Evolutionary conservation across 345 rosid genomes (phyloP), one percentile per base, ranked within the genome.

Genomic region (Limnanthes douglasii): DNA sequence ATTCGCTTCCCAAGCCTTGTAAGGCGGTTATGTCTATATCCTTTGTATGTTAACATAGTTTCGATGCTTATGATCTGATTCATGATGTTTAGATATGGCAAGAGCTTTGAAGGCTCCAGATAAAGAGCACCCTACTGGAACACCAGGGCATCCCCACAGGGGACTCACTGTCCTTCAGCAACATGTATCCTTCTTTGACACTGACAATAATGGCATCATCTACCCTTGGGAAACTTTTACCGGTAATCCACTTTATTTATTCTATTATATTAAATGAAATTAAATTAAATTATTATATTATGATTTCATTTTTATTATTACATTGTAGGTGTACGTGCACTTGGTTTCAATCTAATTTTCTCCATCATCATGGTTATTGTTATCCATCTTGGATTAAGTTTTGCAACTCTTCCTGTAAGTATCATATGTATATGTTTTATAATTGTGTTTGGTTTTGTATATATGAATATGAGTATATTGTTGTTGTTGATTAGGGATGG

Each of bases 141-240:
- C 93, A 30, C 57, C 60, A 4, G 80, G 70, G 3, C 82, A 69
- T 27, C 34, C 30, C 17, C 62, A 72, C 56, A 6, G 51, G 22
- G 60, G 72, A 18, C 21, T 75, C 35, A 73, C 68, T 41, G 95
- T 86, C 11, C 85, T 82, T 59, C 95, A 86, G 54, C 93, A 82
- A 47, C 95, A 86, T 55, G 93, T 52, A 1, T 72, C 85, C 61
- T 90, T 80, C 53, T 90, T 84, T 2, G 98, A 90, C 50, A 61
- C 41, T 18, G 84, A 84, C 16, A 64, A 56, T 27, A 65, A 90
- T 46, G 98, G 96, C 23, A 84, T 90, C 41, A 36, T 90, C 39
- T 90, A 90, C 28, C 96, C 98, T n/a, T 80, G 92, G 98, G 98
- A 84, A 57, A 90, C 95, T 41, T 90, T 69, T 43, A 18, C 62